Conservation (phyloP, 306 rosid genomes). For the Leucaena leucocephala region DNA sequence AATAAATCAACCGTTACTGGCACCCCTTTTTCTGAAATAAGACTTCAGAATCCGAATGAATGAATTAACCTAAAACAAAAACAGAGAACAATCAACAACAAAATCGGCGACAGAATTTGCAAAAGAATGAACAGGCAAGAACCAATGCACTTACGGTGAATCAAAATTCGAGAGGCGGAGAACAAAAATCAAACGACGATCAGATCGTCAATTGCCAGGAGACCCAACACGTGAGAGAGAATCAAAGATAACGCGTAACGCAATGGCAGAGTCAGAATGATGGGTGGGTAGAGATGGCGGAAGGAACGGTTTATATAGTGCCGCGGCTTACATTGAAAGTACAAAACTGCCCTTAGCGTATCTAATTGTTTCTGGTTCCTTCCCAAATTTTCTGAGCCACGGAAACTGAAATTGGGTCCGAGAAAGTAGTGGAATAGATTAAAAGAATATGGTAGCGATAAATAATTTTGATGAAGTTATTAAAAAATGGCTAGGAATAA, state of each 20-base stretch:
- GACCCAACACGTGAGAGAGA: neutral
- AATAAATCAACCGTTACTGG: neutral
- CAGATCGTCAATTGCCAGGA: neutral
- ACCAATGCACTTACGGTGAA: conserved; percentile 29
- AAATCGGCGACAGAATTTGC: neutral
- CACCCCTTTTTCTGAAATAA: conserved; percentile 22
- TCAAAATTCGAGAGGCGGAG: neutral
- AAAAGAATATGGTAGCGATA: neutral
- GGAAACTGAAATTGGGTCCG: neutral
- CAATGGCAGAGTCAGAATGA: neutral
- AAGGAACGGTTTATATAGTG: neutral
- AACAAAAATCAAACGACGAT: neutral
- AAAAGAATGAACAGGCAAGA: neutral
- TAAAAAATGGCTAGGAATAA: neutral
- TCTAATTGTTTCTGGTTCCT: neutral
- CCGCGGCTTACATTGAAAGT: neutral
- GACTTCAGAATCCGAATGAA: neutral
- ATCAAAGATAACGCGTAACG: neutral
- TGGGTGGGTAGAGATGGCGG: neutral
- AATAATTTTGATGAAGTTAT: neutral
- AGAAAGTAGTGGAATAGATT: neutral
- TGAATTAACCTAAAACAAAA: conserved; percentile 7
- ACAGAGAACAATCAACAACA: neutral
- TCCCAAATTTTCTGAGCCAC: conserved; percentile 1
- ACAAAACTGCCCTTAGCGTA: neutral